Conservation (phyloP, 2,329 filamentous ascomycete species). For the Aureobasidium sp. region DNA sequence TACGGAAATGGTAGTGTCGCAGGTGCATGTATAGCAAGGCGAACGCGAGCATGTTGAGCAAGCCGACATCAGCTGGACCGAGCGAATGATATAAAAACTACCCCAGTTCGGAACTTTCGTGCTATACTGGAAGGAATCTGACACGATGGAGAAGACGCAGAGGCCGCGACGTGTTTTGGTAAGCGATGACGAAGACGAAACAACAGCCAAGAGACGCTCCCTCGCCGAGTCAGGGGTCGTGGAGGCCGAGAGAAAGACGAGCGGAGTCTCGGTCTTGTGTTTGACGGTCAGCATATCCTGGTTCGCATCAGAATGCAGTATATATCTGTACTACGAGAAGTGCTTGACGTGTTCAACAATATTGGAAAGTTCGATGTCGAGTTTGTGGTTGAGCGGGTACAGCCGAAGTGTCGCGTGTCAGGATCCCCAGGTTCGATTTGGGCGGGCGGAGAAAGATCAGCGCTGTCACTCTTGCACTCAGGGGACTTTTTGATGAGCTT, state of each 20-base stretch:
- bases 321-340: not conserved
- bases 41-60: not conserved
- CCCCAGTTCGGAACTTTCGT: not conserved
- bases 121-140: not conserved
- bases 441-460: not conserved
- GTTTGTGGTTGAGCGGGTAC: not conserved
- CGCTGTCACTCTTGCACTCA: constrained; percentile 8
- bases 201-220: not conserved
- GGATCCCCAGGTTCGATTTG: not conserved
- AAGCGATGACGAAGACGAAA: constrained; percentile 9
- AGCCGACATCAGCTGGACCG: not conserved
- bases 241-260: not conserved
- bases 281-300: not conserved
- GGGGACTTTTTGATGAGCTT: constrained; percentile 2
- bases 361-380: not conserved
- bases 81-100: not conserved
- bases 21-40: too few relatives aligned
- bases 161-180: not conserved
- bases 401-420: constrained; percentile 11
- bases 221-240: constrained; percentile 1
- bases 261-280: not conserved
- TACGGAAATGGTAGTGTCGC: not conserved
- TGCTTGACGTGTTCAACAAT: not conserved
- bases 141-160: not conserved
- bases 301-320: not conserved